Conservation (phyloP, 257 asterid genomes). For the Plantago ovata region DNA sequence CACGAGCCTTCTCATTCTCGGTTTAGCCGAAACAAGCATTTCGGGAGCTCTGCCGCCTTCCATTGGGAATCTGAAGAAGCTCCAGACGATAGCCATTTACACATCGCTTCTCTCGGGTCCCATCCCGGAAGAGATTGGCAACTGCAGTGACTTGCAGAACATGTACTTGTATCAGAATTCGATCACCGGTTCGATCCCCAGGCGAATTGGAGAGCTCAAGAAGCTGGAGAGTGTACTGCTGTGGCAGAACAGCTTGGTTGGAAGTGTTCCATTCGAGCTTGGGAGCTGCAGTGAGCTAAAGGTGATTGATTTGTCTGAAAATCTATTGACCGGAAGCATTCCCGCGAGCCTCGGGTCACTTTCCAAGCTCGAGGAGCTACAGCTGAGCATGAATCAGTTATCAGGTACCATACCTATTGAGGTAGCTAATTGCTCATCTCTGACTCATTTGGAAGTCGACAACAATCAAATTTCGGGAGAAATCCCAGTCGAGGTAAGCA, state of each 20-base stretch:
- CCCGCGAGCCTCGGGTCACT: slow-evolving; percentile 68
- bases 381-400: slow-evolving; percentile 74
- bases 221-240: slow-evolving; percentile 57
- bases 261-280: slow-evolving; percentile 62
- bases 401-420: slow-evolving; percentile 78
- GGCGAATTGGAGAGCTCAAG: slow-evolving; percentile 47
- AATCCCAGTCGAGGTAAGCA: slow-evolving; percentile 65
- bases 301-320: slow-evolving; percentile 73
- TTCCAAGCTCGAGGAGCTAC: slow-evolving; percentile 60
- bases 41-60: slow-evolving; percentile 72
- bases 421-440: slow-evolving; percentile 53
- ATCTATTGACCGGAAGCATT: slow-evolving; percentile 61
- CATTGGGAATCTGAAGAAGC: slow-evolving; percentile 63
- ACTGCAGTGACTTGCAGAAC: slow-evolving; percentile 72
- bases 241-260: slow-evolving; percentile 84
- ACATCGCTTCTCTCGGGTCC: slow-evolving; percentile 73
- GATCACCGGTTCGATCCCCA: slow-evolving; percentile 70
- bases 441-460: slow-evolving; percentile 88
- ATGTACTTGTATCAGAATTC: slow-evolving; percentile 78
- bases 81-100: slow-evolving; percentile 77
- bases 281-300: slow-evolving; percentile 59
- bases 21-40: slow-evolving; percentile 83
- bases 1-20: slow-evolving; percentile 49
- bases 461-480: slow-evolving; percentile 73
- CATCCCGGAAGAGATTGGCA: slow-evolving; percentile 82